Conservation (phyloP, 108 stramenopile species). For the Nitzschia inconspicua region DNA sequence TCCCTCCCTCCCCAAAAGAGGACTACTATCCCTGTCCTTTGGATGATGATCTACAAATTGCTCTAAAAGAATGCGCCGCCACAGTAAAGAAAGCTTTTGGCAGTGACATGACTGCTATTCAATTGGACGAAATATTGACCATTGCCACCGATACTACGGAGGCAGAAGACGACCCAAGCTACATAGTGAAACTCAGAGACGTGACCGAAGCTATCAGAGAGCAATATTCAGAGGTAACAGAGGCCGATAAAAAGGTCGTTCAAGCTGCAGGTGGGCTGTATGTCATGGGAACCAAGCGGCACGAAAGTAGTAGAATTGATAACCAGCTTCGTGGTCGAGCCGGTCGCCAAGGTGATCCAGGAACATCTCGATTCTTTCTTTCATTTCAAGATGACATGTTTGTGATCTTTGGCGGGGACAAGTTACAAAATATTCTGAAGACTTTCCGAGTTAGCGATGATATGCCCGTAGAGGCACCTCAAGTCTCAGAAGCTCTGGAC, state of each 20-base stretch:
- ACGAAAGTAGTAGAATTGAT: constrained; percentile 93
- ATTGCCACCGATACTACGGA: constrained; percentile 91
- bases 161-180: constrained; percentile 73
- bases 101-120: constrained; percentile 57
- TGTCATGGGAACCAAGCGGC: constrained; percentile 94
- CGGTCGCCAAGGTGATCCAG: constrained; percentile 95
- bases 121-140: constrained; percentile 83
- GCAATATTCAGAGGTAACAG: constrained; percentile 58
- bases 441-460: constrained; percentile 89
- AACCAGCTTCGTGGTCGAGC: constrained; percentile 91
- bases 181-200: constrained; percentile 75
- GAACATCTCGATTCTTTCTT: constrained; percentile 90
- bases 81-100: constrained; percentile 63
- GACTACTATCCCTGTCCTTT: constrained; percentile 76
- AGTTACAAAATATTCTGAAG: constrained; percentile 71
- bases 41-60: constrained; percentile 53
- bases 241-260: constrained; percentile 82
- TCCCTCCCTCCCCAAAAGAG: constrained; percentile 72
- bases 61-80: constrained; percentile 62
- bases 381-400: constrained; percentile 97
- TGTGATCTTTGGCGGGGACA: constrained; percentile 89
- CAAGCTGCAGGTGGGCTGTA: constrained; percentile 86
- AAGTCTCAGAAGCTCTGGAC: constrained; percentile 79
- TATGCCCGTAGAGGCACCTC: constrained; percentile 87
- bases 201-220: constrained; percentile 76